These are phyloP conservation scores for Hanseniaspora nectarophila DNA, from an alignment of 805 yeast genomes.

Conservation along the genomic window DNA sequence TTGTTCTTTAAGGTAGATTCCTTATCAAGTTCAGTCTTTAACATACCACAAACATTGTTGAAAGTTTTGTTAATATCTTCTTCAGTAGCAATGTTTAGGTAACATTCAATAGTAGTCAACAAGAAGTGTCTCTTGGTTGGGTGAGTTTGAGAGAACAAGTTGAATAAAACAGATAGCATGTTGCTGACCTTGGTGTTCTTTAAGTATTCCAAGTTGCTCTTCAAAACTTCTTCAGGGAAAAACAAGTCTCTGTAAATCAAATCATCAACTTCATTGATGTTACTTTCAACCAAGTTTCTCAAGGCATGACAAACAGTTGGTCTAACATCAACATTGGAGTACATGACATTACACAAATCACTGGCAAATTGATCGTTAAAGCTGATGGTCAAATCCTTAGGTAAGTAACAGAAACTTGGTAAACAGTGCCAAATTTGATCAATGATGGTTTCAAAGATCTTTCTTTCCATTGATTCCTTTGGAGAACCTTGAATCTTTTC, in stretches of 20 bases:
- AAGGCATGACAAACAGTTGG: conserved; percentile 74
- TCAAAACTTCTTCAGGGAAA: conserved; percentile 47
- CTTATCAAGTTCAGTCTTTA: conserved; percentile 62
- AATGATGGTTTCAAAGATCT: conserved; percentile 70
- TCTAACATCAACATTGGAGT: conserved; percentile 63
- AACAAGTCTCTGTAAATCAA: conserved; percentile 46
- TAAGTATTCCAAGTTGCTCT: conserved; percentile 48
- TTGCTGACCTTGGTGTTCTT: conserved; percentile 52
- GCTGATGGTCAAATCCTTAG: conserved; percentile 52
- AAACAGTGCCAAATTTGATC: conserved; percentile 89
- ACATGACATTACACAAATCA: conserved; percentile 57
- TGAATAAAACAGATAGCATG: conserved; percentile 74
- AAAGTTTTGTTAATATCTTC: conserved; percentile 65
- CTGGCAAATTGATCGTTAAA: conserved; percentile 74
- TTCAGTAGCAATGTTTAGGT: conserved; percentile 54
- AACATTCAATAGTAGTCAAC: conserved; percentile 74
- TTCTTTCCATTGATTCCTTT: conserved; percentile 53
- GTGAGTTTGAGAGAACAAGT: conserved; percentile 80
- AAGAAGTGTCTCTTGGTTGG: conserved; percentile 76
- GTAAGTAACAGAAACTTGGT: conserved; percentile 81
- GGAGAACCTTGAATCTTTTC: conserved; percentile 35
- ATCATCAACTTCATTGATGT: conserved; percentile 22
- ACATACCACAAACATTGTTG: conserved; percentile 68
- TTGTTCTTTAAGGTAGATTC: conserved; percentile 31
- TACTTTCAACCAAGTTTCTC: conserved; percentile 65